These are phyloP conservation scores for Bertia moriformis DNA, from an alignment of 2,329 filamentous ascomycete genomes.

Conservation along the genomic window DNA sequence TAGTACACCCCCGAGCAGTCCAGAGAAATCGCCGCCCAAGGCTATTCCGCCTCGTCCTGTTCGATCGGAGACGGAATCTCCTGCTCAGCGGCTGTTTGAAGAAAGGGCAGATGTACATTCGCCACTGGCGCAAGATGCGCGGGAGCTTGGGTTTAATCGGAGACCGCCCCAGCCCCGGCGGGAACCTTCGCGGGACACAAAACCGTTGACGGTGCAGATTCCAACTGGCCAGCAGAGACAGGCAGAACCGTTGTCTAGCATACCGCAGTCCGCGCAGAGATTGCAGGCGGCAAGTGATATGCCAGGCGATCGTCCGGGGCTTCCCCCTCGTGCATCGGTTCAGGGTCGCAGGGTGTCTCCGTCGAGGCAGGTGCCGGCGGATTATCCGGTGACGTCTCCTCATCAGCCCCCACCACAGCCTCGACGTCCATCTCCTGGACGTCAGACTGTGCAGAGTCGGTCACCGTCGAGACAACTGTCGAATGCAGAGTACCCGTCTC, in stretches of 20 bases:
- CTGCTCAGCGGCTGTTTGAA: not conserved
- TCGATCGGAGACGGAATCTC: constrained; percentile 15
- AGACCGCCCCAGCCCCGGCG: constrained; percentile 25
- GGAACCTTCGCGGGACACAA: not conserved
- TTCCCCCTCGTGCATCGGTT: not conserved
- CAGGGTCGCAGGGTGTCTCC: not conserved
- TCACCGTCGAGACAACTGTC: no score
- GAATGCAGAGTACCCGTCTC: no score
- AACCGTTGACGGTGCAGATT: not conserved
- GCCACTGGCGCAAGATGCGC: constrained; percentile 13
- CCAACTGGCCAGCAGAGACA: not conserved
- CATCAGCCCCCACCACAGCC: no score
- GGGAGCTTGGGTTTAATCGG: constrained; percentile 32
- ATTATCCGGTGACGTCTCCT: not conserved
- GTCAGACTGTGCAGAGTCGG: not conserved
- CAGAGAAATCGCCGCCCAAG: constrained; percentile 38
- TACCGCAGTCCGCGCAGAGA: not conserved
- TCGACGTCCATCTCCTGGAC: not conserved
- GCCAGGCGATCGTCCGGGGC: not conserved
- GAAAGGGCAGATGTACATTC: not conserved
- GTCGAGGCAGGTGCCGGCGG: not conserved
- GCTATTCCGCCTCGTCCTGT: constrained; percentile 30
- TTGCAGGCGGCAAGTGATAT: not conserved
- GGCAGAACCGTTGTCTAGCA: not conserved
- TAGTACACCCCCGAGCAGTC: constrained; percentile 68